Evolutionary conservation across 768 basidiomycete species (phyloP).

Genomic region (Tricholoma saponaceum): DNA sequence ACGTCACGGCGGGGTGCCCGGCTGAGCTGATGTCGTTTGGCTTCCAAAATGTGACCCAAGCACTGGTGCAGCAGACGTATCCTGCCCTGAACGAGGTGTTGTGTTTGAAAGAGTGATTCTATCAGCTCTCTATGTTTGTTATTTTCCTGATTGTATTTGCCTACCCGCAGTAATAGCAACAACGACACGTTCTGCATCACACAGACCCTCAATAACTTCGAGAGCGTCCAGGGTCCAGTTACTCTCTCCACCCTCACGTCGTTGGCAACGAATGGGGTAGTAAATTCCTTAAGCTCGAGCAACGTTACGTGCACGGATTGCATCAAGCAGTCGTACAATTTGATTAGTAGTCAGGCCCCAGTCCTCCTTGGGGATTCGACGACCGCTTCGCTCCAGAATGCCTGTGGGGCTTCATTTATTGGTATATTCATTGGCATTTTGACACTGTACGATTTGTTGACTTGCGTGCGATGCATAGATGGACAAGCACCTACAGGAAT

Average conservation of each 20-base stretch:
- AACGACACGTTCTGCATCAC: conserved; percentile 48
- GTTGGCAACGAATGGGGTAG: conserved; percentile 11
- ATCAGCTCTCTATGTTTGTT: neutral
- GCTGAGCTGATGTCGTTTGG: conserved; percentile 32
- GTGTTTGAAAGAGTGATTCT: conserved; percentile 65
- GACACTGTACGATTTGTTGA: neutral
- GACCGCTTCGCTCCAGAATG: conserved; percentile 21
- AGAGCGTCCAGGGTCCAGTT: conserved; percentile 36
- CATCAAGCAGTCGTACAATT: conserved; percentile 46
- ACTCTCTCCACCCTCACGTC: conserved; percentile 26
- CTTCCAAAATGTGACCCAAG: conserved; percentile 12
- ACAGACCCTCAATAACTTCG: conserved; percentile 49
- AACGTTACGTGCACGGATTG: conserved; percentile 53
- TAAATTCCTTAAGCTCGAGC: conserved; percentile 15
- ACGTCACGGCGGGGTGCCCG: conserved; percentile 45
- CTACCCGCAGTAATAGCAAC: conserved; percentile 13
- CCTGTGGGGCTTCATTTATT: conserved; percentile 52
- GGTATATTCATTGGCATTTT: conserved; percentile 23
- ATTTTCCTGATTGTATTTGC: no score
- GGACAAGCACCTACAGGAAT: conserved; percentile 34
- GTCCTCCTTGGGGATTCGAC: conserved; percentile 21
- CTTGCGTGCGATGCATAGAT: conserved; percentile 29
- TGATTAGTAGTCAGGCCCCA: conserved; percentile 31
- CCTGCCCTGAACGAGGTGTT: conserved; percentile 50
- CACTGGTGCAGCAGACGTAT: conserved; percentile 46